Percentiles rank a stretch among this genome's conserved stretches.
Evolutionary conservation across 768 basidiomycete species (phyloP).

Genomic region (Kwoniella bestiolae): DNA sequence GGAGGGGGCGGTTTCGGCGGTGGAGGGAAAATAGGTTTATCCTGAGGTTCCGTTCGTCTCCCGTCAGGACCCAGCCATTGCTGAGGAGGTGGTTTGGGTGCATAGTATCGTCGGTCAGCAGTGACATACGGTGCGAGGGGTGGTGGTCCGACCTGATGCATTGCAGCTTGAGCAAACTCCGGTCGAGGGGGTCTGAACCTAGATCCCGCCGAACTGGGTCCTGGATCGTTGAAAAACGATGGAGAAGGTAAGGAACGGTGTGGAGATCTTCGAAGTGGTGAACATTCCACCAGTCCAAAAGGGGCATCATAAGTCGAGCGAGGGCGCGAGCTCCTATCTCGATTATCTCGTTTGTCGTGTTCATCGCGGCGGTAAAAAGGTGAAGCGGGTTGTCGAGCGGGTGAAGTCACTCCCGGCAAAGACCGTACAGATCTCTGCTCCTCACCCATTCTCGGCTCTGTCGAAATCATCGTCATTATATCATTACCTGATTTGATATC

Average conservation of each 20-base stretch:
- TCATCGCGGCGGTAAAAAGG: not conserved
- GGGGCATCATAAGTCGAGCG: not conserved
- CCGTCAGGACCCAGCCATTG: constrained; percentile 17
- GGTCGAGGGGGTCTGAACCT: constrained; percentile 6
- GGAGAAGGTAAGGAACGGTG: not conserved
- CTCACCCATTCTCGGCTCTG: constrained; percentile 6
- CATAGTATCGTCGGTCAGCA: constrained; percentile 7
- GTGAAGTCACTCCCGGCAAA: not conserved
- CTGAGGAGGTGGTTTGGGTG: not conserved
- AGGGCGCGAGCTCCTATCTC: not conserved
- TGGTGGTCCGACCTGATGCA: constrained; percentile 12
- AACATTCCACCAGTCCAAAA: not conserved
- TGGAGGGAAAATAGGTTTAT: constrained; percentile 5
- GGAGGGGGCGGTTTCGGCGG: constrained; percentile 12
- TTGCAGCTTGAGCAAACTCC: not conserved
- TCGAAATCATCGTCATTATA: not conserved
- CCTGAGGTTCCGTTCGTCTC: not conserved
- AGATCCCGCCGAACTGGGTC: not conserved
- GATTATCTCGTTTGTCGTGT: not conserved
- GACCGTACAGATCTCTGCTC: constrained; percentile 8
- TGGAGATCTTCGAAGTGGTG: not conserved
- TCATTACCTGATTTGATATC: not conserved
- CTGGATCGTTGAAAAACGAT: not conserved
- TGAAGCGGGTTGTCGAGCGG: not conserved
- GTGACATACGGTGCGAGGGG: constrained; percentile 17